A percentile compares a stretch with the other conserved stretches of the same genome.
Evolutionary conservation across 768 basidiomycete species (phyloP).

Genomic region (Boletus pseudo-olivaceus): DNA sequence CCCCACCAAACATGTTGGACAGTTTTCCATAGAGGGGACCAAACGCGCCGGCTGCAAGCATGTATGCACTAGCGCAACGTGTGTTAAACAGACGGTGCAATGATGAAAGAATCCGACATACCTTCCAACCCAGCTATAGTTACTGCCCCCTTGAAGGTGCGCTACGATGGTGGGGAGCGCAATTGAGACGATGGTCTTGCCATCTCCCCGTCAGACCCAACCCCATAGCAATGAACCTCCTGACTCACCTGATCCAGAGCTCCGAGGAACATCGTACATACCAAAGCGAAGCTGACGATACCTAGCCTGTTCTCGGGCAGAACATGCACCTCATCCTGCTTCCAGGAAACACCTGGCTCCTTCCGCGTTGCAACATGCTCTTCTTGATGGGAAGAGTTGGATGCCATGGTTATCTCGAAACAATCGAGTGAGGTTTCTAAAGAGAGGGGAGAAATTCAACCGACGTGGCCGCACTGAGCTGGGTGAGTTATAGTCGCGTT

Average conservation of each 20-base stretch:
- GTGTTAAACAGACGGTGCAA: not conserved
- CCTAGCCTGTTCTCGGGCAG: constrained; percentile 35
- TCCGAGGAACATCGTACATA: constrained; percentile 33
- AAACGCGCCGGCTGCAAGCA: constrained; percentile 63
- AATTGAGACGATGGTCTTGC: constrained; percentile 61
- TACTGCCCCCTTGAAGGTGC: constrained; percentile 55
- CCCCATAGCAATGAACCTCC: not conserved
- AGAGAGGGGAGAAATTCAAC: too few species aligned
- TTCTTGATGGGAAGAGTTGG: not conserved
- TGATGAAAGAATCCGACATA: constrained; percentile 21
- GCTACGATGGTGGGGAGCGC: constrained; percentile 68
- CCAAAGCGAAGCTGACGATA: constrained; percentile 23
- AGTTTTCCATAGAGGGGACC: constrained; percentile 76
- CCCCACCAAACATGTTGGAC: constrained; percentile 49
- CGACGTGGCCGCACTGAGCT: not conserved
- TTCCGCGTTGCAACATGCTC: not conserved
- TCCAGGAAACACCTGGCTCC: constrained; percentile 48
- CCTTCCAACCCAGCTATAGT: constrained; percentile 75
- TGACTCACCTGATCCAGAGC: constrained; percentile 52
- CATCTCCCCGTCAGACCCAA: not conserved
- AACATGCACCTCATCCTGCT: constrained; percentile 46
- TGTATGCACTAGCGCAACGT: constrained; percentile 52
- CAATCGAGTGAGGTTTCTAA: not conserved
- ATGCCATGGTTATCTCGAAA: not conserved
- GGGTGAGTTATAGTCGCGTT: too few species aligned